Evolutionary conservation across 2,329 filamentous ascomycete species (phyloP).

Genomic region (Fusarium ambrosium): DNA sequence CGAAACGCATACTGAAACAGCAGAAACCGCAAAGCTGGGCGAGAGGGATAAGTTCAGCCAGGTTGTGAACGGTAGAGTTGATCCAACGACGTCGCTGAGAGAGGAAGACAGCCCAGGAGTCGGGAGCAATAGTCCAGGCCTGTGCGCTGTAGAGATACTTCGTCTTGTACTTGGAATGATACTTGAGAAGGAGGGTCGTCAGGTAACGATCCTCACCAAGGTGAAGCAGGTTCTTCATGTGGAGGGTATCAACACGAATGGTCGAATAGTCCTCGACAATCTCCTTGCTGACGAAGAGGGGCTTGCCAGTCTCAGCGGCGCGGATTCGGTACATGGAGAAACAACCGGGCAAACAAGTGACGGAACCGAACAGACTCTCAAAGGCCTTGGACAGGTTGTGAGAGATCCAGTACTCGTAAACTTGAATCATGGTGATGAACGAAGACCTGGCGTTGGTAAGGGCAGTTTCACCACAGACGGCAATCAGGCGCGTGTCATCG

Average conservation of each 20-base stretch:
- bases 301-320: slow-evolving; percentile 93
- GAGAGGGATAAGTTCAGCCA: slow-evolving; percentile 94
- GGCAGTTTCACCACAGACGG: slow-evolving; percentile 93
- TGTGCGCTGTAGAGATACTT: slow-evolving; percentile 95
- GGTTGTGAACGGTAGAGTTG: slow-evolving; percentile 98
- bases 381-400: slow-evolving; percentile 98
- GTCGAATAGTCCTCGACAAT: slow-evolving; percentile 89
- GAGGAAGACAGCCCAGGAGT: slow-evolving; percentile 93
- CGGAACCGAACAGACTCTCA: slow-evolving; percentile 95
- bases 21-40: slow-evolving; percentile 98
- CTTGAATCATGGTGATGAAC: slow-evolving; percentile 98
- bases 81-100: slow-evolving; percentile 99
- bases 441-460: slow-evolving; percentile 94
- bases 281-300: slow-evolving; percentile 94
- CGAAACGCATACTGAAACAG: slow-evolving; percentile 99
- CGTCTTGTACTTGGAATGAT: slow-evolving; percentile 95
- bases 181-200: slow-evolving; percentile 93
- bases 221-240: slow-evolving; percentile 98
- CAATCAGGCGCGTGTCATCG: slow-evolving; percentile 93
- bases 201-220: slow-evolving; percentile 98
- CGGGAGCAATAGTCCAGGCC: slow-evolving; percentile 96
- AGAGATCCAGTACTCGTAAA: slow-evolving; percentile 99
- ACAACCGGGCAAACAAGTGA: slow-evolving; percentile 97
- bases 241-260: slow-evolving; percentile 95
- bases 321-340: slow-evolving; percentile 99